These are phyloP conservation scores for Albizia julibrissin DNA, from an alignment of 306 rosid species.

Conservation along the genomic window DNA sequence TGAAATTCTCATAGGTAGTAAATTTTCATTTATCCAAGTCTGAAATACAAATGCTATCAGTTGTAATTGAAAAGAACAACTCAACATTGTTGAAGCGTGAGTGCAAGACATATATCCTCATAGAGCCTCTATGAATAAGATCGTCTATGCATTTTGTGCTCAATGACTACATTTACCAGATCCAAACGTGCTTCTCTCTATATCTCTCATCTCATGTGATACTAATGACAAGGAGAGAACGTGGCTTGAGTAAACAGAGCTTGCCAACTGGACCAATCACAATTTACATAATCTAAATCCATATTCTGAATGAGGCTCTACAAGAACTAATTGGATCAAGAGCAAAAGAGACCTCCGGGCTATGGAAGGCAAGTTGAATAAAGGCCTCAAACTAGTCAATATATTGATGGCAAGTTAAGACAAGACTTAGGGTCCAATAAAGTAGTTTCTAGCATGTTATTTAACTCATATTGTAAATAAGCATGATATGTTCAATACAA, in stretches of 20 bases:
- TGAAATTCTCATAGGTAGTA: no score
- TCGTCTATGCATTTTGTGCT: not conserved
- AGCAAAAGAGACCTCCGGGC: no score
- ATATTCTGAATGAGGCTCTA: no score
- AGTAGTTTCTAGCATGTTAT: not conserved
- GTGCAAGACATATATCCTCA: not conserved
- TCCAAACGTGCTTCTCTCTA: not conserved
- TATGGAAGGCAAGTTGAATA: no score
- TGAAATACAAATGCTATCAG: not conserved
- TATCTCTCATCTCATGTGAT: not conserved
- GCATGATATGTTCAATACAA: not conserved
- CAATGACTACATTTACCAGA: not conserved
- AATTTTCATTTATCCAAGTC: not conserved
- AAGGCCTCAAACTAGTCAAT: no score
- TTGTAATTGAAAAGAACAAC: not conserved
- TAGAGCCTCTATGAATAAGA: not conserved
- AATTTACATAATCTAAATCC: no score
- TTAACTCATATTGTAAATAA: not conserved
- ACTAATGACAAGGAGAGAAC: not conserved
- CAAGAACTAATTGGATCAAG: no score
- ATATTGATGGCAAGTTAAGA: no score
- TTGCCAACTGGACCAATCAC: not conserved
- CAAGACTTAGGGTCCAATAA: no score
- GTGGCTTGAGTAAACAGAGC: not conserved
- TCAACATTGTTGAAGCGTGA: not conserved